Evolutionary conservation across 495 filamentous ascomycete genomes (phyloP), one percentile per base, ranked within the genome.

Genomic region (Penicillium turbatum): DNA sequence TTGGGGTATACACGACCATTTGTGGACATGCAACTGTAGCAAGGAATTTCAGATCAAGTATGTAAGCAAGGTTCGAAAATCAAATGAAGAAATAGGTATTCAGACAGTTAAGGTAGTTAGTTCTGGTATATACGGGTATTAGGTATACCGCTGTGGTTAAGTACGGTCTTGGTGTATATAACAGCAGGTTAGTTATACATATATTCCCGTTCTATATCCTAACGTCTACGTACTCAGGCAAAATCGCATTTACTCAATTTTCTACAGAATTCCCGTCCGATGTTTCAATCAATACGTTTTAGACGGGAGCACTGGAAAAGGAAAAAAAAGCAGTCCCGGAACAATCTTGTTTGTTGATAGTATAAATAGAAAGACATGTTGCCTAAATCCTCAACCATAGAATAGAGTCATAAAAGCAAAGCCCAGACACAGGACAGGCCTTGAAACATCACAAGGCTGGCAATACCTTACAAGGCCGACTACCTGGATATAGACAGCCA

Each of bases 391-490:
- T 19, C 12, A 21, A 34, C 1, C 2, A 31, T 15, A 35, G 35
- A n/a, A 7, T 19, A 26, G 10, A 15, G 15, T 27, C 32, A 3
- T 16, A 48, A 48, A 26, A 6, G 6, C 26, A 36, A 24, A 6
- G 9, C 32, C 31, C 12, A n/a, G n/a, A n/a, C n/a, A 32, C 6
- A 37, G 21, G 11, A 1, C 3, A 17, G 24, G 46, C 5, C 41
- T 16, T 27, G 0, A 15, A 12, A 42, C 13, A 24, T 21, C 15
- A 21, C 16, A 35, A 34, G 16, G 21, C 45, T 1, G 34, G 37
- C 30, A 51, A 35, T 51, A 51, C 49, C 49, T 40, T 51, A 51
- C 38, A 26, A 34, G 49, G 30, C 39, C 21, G 39, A 40, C 15
- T 8, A 19, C 29, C 13, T 31, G 13, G 16, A 39, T 3, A 24